A percentile compares a stretch with the other conserved stretches of the same genome.
Conservation (phyloP, 1,284 basidiomycete species). For the Trametes sp. region DNA sequence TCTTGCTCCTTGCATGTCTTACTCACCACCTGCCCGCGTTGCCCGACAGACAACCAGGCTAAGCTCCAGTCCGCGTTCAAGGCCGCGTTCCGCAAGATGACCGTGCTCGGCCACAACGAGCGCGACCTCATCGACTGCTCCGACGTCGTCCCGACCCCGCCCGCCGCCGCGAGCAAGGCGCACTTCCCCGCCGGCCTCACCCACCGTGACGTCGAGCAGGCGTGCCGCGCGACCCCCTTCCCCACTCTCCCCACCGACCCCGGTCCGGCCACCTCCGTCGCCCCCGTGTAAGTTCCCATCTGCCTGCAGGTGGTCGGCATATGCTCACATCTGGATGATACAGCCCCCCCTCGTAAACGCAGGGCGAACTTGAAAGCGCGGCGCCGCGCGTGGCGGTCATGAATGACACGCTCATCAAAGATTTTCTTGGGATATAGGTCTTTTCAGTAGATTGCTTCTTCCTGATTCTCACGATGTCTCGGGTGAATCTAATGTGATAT, state of each 20-base stretch:
- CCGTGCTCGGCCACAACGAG: conserved; percentile 38
- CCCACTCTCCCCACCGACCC: conserved; percentile 30
- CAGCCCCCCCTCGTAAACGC: conserved; percentile 4
- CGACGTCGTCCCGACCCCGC: conserved; percentile 28
- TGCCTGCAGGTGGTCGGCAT: too few relatives aligned
- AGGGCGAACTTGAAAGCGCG: background rate
- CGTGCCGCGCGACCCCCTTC: conserved; percentile 28
- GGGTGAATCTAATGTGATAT: background rate
- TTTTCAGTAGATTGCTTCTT: background rate
- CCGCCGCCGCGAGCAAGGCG: conserved; percentile 18
- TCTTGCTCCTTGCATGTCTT: too few relatives aligned
- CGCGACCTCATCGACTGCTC: conserved; percentile 32
- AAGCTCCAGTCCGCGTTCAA: conserved; percentile 14
- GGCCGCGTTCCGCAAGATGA: conserved; percentile 32
- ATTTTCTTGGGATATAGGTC: background rate
- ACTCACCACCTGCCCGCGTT: too few relatives aligned
- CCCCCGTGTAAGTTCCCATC: conserved; percentile 17
- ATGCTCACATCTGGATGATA: too few relatives aligned
- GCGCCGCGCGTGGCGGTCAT: background rate
- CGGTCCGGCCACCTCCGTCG: conserved; percentile 29
- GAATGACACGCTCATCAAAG: background rate
- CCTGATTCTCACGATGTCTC: background rate
- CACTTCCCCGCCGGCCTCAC: conserved; percentile 28
- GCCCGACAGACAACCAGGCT: conserved; percentile 3
- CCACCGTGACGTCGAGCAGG: conserved; percentile 30